phyloP scores from a whole-genome alignment of 2,329 filamentous ascomycete species.

The Diaporthe sp. region DNA sequence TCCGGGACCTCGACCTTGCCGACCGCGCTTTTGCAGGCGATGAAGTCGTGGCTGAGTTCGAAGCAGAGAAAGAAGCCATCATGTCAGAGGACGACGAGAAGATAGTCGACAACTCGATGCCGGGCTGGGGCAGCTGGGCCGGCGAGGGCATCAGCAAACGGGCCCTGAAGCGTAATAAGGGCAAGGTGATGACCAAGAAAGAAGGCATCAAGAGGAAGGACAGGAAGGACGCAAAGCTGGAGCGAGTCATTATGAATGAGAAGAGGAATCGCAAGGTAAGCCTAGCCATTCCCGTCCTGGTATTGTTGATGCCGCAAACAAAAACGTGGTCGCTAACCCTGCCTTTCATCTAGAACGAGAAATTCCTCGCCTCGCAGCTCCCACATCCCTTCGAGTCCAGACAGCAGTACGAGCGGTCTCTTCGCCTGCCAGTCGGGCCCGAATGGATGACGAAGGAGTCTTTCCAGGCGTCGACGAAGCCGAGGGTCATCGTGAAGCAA shows the following conservation, averaged over 20 bases:
- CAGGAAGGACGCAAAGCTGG: slow-evolving; percentile 85
- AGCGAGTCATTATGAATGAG: slow-evolving; percentile 92
- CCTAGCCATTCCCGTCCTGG: background rate
- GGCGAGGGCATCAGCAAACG: slow-evolving; percentile 84
- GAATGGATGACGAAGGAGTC: slow-evolving; percentile 98
- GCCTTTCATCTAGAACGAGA: slow-evolving; percentile 73
- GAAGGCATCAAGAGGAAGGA: slow-evolving; percentile 79
- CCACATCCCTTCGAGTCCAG: slow-evolving; percentile 91
- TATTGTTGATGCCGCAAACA: background rate
- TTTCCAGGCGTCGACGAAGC: slow-evolving; percentile 91
- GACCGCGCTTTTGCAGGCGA: slow-evolving; percentile 89
- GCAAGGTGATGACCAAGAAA: slow-evolving; percentile 73
- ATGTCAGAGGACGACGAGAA: slow-evolving; percentile 86
- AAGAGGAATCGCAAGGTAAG: slow-evolving; percentile 87
- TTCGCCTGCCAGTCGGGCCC: slow-evolving; percentile 88
- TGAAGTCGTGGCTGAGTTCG: slow-evolving; percentile 86
- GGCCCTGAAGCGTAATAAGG: slow-evolving; percentile 74
- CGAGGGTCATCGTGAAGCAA: slow-evolving; percentile 89
- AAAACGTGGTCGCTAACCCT: slow-evolving; percentile 40
- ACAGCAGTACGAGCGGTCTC: slow-evolving; percentile 89
- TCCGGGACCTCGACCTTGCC: slow-evolving; percentile 77
- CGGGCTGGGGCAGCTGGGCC: slow-evolving; percentile 94
- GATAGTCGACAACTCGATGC: slow-evolving; percentile 84
- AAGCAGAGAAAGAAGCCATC: slow-evolving; percentile 80
- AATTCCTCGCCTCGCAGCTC: slow-evolving; percentile 86